Evolutionary conservation across 2,329 filamentous ascomycete species (phyloP), one percentile per base, ranked within the genome.

Genomic region (Aureobasidium sp.): DNA sequence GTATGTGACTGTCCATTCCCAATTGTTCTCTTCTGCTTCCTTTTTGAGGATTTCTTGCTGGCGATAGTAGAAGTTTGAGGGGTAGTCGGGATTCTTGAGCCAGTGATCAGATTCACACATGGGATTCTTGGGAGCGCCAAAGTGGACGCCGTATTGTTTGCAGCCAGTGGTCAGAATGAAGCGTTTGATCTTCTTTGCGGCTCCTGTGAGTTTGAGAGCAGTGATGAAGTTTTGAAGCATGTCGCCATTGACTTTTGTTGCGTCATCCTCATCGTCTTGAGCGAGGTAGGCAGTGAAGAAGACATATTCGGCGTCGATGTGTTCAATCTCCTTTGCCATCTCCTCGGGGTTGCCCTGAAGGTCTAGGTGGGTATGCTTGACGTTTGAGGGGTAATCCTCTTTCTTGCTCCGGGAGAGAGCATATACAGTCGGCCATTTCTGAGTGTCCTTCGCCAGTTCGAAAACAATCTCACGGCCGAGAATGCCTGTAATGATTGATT

Each of bases 141-240:
- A 73, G 64, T 83, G 81, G 3, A 82, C 78, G 27, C 80, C 79
- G 66, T 82, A 83, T 59, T 84, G 79, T 66, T 83, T 83, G 39
- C 74, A 69, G 1, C 80, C 80, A 0, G 75, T 78, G 6, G 80
- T 77, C 11, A 83, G 72, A 25, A 82, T 68, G 62, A 83, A 73
- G n/a, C 77, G 74, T 65, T 81, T 79, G 49, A 82, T 66, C 14
- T 73, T 70, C 49, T 72, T 72, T 39, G 72, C 69, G 4, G 75
- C 75, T 0, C 76, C 77, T 1, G 75, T 78, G 17, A 75, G 72
- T 0, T 73, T 72, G 9, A 83, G 71, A 0, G 79, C 78, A 1
- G 70, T 61, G 25, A 82, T 71, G 69, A 82, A 82, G 68, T 79
- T 81, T 45, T 71, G 67, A 6, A 82, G 72, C 76, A 82, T 78